phyloP scores from a whole-genome alignment of 1,139 yeast genomes.

The Geotrichum candidum region DNA sequence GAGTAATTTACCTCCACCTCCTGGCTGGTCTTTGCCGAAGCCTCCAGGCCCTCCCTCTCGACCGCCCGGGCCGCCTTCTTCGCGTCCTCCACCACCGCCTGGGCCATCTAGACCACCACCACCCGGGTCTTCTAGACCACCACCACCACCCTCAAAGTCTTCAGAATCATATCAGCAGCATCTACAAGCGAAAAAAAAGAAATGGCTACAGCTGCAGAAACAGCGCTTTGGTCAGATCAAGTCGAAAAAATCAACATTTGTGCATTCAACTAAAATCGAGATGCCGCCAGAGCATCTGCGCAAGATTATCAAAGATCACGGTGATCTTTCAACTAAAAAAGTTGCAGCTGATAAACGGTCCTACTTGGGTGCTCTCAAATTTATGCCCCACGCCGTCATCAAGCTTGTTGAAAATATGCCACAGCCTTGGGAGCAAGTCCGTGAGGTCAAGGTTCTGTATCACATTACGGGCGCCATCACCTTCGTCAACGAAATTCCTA shows the following conservation, averaged over 20 bases:
- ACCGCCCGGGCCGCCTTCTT: constrained; percentile 21
- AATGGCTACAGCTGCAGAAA: constrained; percentile 67
- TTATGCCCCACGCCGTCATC: constrained; percentile 89
- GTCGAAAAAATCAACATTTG: constrained; percentile 36
- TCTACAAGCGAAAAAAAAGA: constrained; percentile 43
- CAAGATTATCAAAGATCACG: constrained; percentile 76
- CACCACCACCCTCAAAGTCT: constrained; percentile 22
- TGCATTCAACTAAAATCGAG: constrained; percentile 61
- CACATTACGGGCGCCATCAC: constrained; percentile 94
- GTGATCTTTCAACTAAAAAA: constrained; percentile 74
- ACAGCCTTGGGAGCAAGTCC: constrained; percentile 91
- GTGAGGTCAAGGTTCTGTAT: constrained; percentile 81
- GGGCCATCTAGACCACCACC: constrained; percentile 25
- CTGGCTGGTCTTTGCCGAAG: constrained; percentile 23
- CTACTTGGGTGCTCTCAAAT: constrained; percentile 84
- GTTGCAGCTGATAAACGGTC: constrained; percentile 86
- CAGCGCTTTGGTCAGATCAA: constrained; percentile 41
- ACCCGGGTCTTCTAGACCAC: constrained; percentile 24
- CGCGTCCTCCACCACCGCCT: constrained; percentile 34
- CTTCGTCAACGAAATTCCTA: constrained; percentile 85
- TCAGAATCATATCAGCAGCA: constrained; percentile 19
- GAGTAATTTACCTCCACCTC: constrained; percentile 24
- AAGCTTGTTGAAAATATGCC: constrained; percentile 95
- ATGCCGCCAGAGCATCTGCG: constrained; percentile 95
- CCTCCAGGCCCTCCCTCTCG: constrained; percentile 31